These are phyloP conservation scores for Phialophora macrospora DNA, from an alignment of 2,329 filamentous ascomycete species.

Conservation along the genomic window DNA sequence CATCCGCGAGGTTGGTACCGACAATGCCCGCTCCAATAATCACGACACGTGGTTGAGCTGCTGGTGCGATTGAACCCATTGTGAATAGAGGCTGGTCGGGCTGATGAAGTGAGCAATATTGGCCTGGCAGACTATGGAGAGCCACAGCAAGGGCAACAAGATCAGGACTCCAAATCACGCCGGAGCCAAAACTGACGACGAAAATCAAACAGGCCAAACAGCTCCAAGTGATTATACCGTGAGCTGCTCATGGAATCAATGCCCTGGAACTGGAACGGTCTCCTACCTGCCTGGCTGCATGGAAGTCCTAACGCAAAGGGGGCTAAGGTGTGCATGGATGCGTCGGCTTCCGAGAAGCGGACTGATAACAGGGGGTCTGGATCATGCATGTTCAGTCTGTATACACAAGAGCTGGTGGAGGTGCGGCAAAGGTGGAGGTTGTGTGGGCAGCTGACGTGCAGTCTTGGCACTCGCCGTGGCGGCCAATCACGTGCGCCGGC, in stretches of 20 bases:
- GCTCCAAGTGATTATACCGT: conserved; percentile 1
- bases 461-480: not conserved
- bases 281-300: not conserved
- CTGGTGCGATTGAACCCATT: conserved; percentile 15
- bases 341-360: not conserved
- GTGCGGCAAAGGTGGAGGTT: not conserved
- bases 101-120: not conserved
- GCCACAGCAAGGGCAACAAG: not conserved
- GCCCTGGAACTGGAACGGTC: conserved; percentile 8
- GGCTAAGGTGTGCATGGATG: not conserved
- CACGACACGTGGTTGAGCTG: conserved; percentile 52
- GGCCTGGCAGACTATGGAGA: not conserved
- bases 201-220: not conserved
- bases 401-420: not conserved
- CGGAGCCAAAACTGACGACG: not conserved
- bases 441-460: not conserved
- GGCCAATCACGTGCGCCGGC: conserved; percentile 3
- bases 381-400: not conserved
- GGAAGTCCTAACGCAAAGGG: not conserved
- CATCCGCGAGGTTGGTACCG: conserved; percentile 67
- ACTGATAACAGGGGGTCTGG: not conserved
- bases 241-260: conserved; percentile 8
- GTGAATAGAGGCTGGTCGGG: not conserved
- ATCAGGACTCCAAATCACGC: not conserved
- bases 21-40: conserved; percentile 70